Evolutionary conservation across 768 basidiomycete genomes (phyloP).

Genomic region (Termitomyces sp.): DNA sequence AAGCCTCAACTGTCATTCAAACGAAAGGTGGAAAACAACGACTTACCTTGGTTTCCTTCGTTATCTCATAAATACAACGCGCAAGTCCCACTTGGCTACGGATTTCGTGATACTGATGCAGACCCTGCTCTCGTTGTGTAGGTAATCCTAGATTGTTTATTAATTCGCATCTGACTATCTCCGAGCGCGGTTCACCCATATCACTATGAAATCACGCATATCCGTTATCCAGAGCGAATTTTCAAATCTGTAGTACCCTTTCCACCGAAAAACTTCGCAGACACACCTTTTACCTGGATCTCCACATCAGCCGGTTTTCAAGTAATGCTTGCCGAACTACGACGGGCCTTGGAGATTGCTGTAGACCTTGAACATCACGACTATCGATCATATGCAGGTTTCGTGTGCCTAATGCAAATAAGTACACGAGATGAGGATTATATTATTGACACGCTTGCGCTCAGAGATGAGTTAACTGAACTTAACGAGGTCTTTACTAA

Average conservation of each 20-base stretch:
- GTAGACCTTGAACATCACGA: slow-evolving; percentile 95
- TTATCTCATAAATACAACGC: slow-evolving; percentile 80
- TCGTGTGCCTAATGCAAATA: slow-evolving; percentile 91
- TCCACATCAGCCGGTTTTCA: slow-evolving; percentile 50
- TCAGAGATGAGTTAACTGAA: slow-evolving; percentile 69
- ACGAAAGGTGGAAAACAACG: slow-evolving; percentile 49
- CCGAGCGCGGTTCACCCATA: slow-evolving; percentile 65
- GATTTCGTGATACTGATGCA: slow-evolving; percentile 29
- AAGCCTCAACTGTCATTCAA: slow-evolving; percentile 84
- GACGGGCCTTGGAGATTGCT: slow-evolving; percentile 70
- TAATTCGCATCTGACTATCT: not conserved
- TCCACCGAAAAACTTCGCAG: slow-evolving; percentile 53
- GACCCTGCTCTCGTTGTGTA: slow-evolving; percentile 22
- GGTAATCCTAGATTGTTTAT: slow-evolving; percentile 6
- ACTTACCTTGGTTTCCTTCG: slow-evolving; percentile 62
- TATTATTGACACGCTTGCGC: slow-evolving; percentile 74
- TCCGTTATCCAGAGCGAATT: slow-evolving; percentile 65
- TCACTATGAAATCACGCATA: slow-evolving; percentile 75
- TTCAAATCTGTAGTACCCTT: slow-evolving; percentile 49
- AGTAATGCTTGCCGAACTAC: slow-evolving; percentile 64
- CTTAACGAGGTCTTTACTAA: slow-evolving; percentile 84
- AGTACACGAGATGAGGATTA: slow-evolving; percentile 82
- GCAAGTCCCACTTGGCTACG: slow-evolving; percentile 73
- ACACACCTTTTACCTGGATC: slow-evolving; percentile 69
- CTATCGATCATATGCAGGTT: slow-evolving; percentile 78